Percentiles rank a stretch among this genome's conserved stretches.
Conservation (phyloP, 202 grass and related monocot species). For the Brachypodium distachyon region DNA sequence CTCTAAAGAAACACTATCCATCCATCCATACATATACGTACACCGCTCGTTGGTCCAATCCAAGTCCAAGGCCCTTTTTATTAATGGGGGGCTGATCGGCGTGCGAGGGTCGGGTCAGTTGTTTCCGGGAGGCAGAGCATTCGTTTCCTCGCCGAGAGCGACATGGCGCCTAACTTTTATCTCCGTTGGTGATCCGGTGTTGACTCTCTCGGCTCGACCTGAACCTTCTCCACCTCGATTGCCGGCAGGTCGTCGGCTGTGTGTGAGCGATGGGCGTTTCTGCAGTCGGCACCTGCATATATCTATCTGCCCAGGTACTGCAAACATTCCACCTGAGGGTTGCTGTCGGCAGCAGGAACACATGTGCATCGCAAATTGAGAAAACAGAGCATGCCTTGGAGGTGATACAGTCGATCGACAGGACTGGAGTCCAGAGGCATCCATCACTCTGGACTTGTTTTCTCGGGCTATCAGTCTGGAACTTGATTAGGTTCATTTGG, state of each 20-base stretch:
- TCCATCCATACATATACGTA: not conserved
- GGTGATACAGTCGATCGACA: too few species aligned
- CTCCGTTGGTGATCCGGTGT: constrained; percentile 15
- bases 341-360: too few species aligned
- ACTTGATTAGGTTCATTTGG: too few species aligned
- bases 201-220: not conserved
- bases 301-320: too few species aligned
- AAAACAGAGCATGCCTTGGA: too few species aligned
- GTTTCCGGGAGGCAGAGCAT: constrained; percentile 23
- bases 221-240: not conserved
- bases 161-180: constrained; percentile 11
- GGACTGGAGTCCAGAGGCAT: too few species aligned
- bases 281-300: too few species aligned
- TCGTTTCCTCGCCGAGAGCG: constrained; percentile 12
- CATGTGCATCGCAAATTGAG: too few species aligned
- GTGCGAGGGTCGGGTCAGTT: not conserved
- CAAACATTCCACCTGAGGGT: too few species aligned
- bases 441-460: too few species aligned
- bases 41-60: not conserved
- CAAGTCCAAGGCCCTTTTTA: not conserved
- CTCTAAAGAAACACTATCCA: not conserved
- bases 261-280: too few species aligned
- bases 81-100: not conserved
- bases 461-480: too few species aligned
- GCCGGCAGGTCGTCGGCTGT: not conserved